Evolutionary conservation across 169 alveolate genomes (phyloP).

Genomic region (Ichthyophthirius multifiliis): DNA sequence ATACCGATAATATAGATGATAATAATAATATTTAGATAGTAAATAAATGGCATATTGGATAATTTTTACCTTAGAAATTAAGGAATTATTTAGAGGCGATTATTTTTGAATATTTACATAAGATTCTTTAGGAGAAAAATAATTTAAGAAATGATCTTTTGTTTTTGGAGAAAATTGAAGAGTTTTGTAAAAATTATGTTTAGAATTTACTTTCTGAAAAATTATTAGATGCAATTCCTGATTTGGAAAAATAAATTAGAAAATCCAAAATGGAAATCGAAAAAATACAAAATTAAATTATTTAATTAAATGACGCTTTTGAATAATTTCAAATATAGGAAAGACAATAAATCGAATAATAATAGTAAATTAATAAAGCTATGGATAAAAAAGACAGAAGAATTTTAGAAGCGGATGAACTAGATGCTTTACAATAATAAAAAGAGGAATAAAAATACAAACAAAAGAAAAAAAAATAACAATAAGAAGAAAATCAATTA

Average conservation of each 20-base stretch:
- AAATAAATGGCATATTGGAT: constrained; percentile 61
- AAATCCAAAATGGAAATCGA: neutral
- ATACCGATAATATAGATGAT: neutral
- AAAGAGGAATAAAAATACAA: neutral
- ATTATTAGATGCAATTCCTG: constrained; percentile 12
- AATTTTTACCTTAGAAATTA: constrained; percentile 67
- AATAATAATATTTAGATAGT: constrained; percentile 24
- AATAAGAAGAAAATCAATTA: neutral
- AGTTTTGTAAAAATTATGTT: constrained; percentile 22
- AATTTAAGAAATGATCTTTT: constrained; percentile 29
- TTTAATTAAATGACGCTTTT: neutral
- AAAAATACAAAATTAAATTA: neutral
- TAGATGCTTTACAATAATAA: neutral
- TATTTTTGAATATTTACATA: constrained; percentile 43
- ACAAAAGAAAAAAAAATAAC: neutral
- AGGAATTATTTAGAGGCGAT: constrained; percentile 17
- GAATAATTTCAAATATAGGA: no score
- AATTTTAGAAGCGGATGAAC: neutral
- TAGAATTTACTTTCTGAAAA: constrained; percentile 18
- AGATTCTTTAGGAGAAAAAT: constrained; percentile 44
- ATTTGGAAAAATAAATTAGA: neutral
- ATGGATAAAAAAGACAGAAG: neutral
- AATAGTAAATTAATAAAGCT: neutral
- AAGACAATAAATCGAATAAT: neutral
- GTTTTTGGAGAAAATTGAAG: constrained; percentile 27